Base-by-base conservation (phyloP, 2,329 filamentous ascomycete species). In the Xylaria sp. region DNA sequence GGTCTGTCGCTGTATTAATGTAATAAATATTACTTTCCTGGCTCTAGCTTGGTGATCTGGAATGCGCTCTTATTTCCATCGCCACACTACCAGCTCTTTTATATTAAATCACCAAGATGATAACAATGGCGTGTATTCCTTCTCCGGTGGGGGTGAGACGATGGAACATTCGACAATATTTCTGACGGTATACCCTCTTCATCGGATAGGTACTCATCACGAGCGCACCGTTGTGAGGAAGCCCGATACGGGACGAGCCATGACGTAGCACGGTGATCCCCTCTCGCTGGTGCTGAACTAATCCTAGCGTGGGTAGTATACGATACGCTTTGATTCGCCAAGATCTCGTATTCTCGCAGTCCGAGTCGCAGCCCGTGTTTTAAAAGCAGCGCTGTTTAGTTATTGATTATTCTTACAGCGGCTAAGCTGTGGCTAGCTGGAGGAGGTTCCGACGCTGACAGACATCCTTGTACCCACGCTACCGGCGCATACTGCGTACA, bases 321-420 rank as follows among this genome's bases (percentile, higher is more conserved):
- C 47, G 53, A 51, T 38, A 31, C 27, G 51, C 36, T 27, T 45
- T 42, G 57, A 57, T 54, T 63, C 50, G 73, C 73, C 73, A 73
- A 73, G 69, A 74, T 68, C 73, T 75, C 73, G 73, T 75, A 74
- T 75, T 73, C 54, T 45, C n/a, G 31, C 39, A 36, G 36, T 29
- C 45, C 39, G 39, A 51, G 25, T 45, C 38, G 36, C 27, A 39
- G 36, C 44, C 22, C n/a, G 31, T 44, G 42, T 44, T 31, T 49
- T 44, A 36, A 49, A 47, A 13, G 27, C 42, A n/a, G 39, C 39
- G 6, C 20, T 10, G 49, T 39, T 29, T 15, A 53, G 20, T 22
- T 31, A 36, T 58, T 45, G 27, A 63, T 49, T 39, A 55, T 22
- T 51, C 42, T 39, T 56, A 42, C 17, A 33, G 33, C 20, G n/a